phyloP scores from a whole-genome alignment of 1,284 basidiomycete genomes.

The Vanrija sp. region DNA sequence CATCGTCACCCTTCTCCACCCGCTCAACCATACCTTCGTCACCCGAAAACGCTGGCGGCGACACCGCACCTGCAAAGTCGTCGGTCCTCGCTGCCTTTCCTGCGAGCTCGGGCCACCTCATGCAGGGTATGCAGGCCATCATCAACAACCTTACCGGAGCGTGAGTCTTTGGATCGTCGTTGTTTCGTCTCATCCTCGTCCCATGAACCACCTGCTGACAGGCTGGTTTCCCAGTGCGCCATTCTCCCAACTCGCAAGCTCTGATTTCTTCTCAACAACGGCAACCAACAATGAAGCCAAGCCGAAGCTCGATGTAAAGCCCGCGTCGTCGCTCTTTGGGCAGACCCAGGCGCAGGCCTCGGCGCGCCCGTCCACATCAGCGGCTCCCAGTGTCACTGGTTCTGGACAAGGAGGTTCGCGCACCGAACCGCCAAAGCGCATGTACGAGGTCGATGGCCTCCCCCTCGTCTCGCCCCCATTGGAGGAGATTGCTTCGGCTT shows the following conservation, averaged over 20 bases:
- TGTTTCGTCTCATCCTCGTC: neutral
- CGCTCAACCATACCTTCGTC: conserved; percentile 34
- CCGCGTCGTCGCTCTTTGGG: neutral
- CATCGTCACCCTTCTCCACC: conserved; percentile 34
- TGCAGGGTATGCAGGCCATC: conserved; percentile 32
- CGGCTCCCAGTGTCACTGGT: conserved; percentile 12
- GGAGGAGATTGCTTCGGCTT: conserved; percentile 26
- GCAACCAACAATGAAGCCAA: neutral
- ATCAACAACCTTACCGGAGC: conserved; percentile 22
- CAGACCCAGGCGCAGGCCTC: too few species aligned
- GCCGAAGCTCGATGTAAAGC: neutral
- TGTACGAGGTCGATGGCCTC: conserved; percentile 34
- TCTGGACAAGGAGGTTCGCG: conserved; percentile 32
- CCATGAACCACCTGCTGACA: too few species aligned
- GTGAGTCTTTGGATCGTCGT: conserved; percentile 13
- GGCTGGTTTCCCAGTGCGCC: neutral
- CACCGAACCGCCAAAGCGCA: conserved; percentile 40
- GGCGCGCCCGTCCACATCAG: conserved; percentile 2
- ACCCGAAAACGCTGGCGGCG: conserved; percentile 26
- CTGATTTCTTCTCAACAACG: conserved; percentile 1
- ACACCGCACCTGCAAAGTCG: conserved; percentile 5
- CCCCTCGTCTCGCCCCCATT: conserved; percentile 19
- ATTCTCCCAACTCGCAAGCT: neutral
- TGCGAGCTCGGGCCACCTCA: conserved; percentile 17
- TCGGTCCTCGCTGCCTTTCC: conserved; percentile 4